Evolutionary conservation across 371 early-diverging fungal genomes (phyloP).

Genomic region (Mucor sp.): DNA sequence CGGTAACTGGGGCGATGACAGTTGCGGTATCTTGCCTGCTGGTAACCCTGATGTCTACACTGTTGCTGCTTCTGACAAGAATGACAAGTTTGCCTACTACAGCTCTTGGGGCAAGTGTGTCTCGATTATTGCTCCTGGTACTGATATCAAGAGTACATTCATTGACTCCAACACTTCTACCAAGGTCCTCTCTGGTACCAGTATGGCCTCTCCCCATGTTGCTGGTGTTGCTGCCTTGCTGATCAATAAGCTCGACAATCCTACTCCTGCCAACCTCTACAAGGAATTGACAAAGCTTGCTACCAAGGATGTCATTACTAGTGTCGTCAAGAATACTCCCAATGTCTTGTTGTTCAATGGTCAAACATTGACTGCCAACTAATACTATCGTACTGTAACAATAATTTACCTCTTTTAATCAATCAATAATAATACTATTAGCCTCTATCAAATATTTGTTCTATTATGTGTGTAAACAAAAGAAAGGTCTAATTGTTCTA

Average conservation of each 20-base stretch:
- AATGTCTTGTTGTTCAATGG: slow-evolving; percentile 24
- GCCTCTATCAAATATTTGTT: too few species aligned
- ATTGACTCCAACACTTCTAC: slow-evolving; percentile 34
- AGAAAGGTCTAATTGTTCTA: too few species aligned
- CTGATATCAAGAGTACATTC: slow-evolving; percentile 42
- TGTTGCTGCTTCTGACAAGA: slow-evolving; percentile 64
- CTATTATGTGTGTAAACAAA: too few species aligned
- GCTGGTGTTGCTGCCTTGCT: slow-evolving; percentile 73
- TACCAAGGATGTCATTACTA: slow-evolving; percentile 9
- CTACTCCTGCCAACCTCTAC: slow-evolving; percentile 36
- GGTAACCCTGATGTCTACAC: slow-evolving; percentile 63
- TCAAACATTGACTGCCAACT: slow-evolving; percentile 14
- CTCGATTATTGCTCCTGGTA: slow-evolving; percentile 61
- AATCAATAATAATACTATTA: not conserved
- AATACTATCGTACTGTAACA: not conserved
- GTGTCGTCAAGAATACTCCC: not conserved
- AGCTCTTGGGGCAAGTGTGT: slow-evolving; percentile 66
- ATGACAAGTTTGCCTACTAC: slow-evolving; percentile 50
- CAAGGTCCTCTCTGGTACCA: slow-evolving; percentile 72
- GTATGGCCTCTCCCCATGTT: slow-evolving; percentile 82
- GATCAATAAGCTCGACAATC: slow-evolving; percentile 15
- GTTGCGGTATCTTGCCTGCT: slow-evolving; percentile 73
- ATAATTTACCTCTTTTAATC: not conserved
- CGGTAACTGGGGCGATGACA: slow-evolving; percentile 65
- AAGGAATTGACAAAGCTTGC: slow-evolving; percentile 18